Base-by-base conservation (phyloP, 352 stramenopile genomes). In the Pythium dissimile region DNA sequence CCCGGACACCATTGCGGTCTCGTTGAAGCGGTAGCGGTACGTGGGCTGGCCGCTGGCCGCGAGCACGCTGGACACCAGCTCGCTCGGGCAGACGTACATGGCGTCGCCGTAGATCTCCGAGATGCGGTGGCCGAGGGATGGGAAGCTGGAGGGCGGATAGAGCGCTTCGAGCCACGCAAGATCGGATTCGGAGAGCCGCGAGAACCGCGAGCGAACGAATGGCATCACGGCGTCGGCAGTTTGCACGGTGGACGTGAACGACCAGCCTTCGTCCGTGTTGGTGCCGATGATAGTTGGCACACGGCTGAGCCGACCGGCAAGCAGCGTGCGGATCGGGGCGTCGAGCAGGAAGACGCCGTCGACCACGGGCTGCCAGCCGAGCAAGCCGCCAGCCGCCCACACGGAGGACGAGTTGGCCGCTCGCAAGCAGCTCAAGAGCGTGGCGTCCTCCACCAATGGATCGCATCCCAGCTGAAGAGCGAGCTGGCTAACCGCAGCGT, bases 11-110 rank as follows among this genome's bases (percentile, higher is more conserved):
- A 6, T 37, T 5, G 24, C 20, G 2, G 48, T 56, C 48, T 56
- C 32, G 23, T 46, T 45, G 34, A 56, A 56, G 23, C 34, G 48
- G 48, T 35, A 56, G 32, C 35, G 48, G 48, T 37, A 56, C 18
- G 48, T 46, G 12, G 8, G 5, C 24, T 3, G 9, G 47, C 21
- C 37, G 13, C 13, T 13, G 5, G 4, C 8, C 10, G 37, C 32
- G 7, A 13, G 5, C 18, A 16, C 21, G 2, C 16, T 13, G 15
- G 48, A 37, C 2, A 13, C 35, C 9, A 47, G 20, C 23, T 45
- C 48, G 28, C 48, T 56, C 11, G 34, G n/a, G 35, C 48, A 47
- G 11, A 37, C 48, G 24, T 47, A 56, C 21, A 46, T 56, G 16
- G 15, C 15, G 35, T 56, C 48, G 4, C 48, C 24, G 21, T 35